phyloP scores from a whole-genome alignment of 331 rosid genomes.

The Ulmus americana region DNA sequence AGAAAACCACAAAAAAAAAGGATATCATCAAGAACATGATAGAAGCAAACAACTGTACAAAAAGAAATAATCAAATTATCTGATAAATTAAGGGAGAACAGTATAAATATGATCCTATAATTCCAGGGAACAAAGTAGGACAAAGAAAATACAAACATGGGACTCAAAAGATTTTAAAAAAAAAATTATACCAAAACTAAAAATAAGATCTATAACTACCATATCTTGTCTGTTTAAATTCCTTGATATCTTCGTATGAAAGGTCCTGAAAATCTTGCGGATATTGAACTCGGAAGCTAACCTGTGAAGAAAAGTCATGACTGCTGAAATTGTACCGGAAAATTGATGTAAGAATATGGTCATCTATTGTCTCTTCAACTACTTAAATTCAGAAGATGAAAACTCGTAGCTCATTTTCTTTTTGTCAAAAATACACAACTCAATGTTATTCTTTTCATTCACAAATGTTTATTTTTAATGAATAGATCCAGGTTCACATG shows the following conservation, averaged over 20 bases:
- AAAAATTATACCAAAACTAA: background rate
- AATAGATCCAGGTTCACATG: conserved; percentile 1
- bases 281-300: conserved; percentile 88
- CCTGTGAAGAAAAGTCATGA: conserved; percentile 45
- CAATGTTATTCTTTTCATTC: background rate
- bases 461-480: background rate
- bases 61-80: background rate
- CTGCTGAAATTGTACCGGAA: conserved; percentile 20
- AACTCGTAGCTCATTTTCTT: conserved; percentile 6
- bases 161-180: conserved; percentile 1
- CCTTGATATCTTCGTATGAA: conserved; percentile 88
- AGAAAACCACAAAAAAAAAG: conserved; percentile 8
- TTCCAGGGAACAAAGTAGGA: background rate
- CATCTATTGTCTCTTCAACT: conserved; percentile 2
- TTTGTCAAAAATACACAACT: background rate
- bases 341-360: background rate
- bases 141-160: too few species aligned
- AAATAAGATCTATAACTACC: conserved; percentile 45
- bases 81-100: background rate
- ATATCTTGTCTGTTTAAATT: conserved; percentile 93
- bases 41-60: background rate
- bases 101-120: background rate
- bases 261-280: conserved; percentile 90
- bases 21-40: conserved; percentile 17
- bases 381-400: conserved; percentile 1